These are phyloP conservation scores for Pythium phragmiticola DNA, from an alignment of 352 stramenopile species.

Conservation along the genomic window DNA sequence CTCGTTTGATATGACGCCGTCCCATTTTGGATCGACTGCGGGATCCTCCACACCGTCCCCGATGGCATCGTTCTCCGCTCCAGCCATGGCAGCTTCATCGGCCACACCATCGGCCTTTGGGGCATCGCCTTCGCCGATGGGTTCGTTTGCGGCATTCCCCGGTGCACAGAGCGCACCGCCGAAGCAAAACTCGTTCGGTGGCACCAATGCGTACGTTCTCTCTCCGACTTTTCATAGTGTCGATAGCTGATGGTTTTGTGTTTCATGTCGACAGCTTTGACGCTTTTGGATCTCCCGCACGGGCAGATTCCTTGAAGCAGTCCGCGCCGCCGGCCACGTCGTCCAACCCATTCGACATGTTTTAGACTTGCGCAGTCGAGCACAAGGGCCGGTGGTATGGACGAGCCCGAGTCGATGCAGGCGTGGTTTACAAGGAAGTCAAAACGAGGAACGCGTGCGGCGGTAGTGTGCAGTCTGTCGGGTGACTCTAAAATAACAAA, in stretches of 20 bases:
- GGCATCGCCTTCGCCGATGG: conserved; percentile 27
- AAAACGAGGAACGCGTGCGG: not conserved
- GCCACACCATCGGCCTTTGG: conserved; percentile 6
- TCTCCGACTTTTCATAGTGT: not conserved
- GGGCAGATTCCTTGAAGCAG: conserved; percentile 31
- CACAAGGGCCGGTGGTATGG: not conserved
- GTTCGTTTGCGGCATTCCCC: conserved; percentile 38
- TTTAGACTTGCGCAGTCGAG: conserved; percentile 35
- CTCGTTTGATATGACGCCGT: conserved; percentile 34
- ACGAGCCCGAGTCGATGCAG: not conserved
- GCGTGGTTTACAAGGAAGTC: not conserved
- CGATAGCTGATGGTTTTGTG: not conserved
- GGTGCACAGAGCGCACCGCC: conserved; percentile 28
- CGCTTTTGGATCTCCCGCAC: conserved; percentile 43
- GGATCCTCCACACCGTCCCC: conserved; percentile 22
- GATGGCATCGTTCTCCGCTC: conserved; percentile 42
- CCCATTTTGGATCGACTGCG: conserved; percentile 24
- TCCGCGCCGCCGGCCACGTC: conserved; percentile 31
- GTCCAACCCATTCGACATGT: conserved; percentile 85
- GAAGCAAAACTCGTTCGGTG: conserved; percentile 39
- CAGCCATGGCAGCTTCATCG: conserved; percentile 6
- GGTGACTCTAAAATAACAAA: conserved; percentile 21
- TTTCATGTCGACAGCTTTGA: conserved; percentile 37
- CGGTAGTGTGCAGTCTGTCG: not conserved
- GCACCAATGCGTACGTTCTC: conserved; percentile 47